Evolutionary conservation across 139 green algal species (phyloP), one percentile per base, ranked within the genome.

Genomic region (Tetradesmus obliquus): DNA sequence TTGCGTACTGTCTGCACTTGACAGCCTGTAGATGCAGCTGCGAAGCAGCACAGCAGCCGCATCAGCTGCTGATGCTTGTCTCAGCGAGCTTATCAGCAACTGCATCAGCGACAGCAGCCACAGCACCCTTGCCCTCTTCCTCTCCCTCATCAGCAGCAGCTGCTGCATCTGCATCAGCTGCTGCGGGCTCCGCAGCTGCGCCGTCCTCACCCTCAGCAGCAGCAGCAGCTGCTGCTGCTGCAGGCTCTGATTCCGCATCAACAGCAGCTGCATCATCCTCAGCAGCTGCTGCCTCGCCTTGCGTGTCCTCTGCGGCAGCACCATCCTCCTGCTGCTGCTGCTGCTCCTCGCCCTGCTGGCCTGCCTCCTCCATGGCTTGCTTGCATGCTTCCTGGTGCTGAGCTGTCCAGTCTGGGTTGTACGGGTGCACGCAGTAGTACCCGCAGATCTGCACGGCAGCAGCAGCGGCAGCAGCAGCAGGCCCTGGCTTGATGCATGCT

Each of bases 341-440:
- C 79, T 58, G 45, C 15, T n/a, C 66, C n/a, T 76, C 15, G 15
- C 5, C 66, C 66, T 24, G 66, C 12, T 17, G 66, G 66, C 66
- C 79, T 55, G 79, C 79, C 9, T 9, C 79, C 7, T 15, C 24
- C 60, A 81, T 51, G 15, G 45, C 32, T n/a, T 80, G 15, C 57
- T 22, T 76, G 76, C 86, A 91, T 4, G 86, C 79, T 88, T 88
- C 80, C 22, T 87, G 54, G n/a, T 93, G 91, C 20, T 91, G 81
- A 20, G 57, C 85, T 54, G 74, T 90, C 55, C 84, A 55, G 4
- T 93, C 91, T 13, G 80, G 55, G 88, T 97, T 95, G 57, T 92
- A 91, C 0, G 96, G 96, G 90, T 98, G 96, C 24, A 97, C 83
- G 17, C 92, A 91, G 66, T 86, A 91, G 32, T 93, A 87, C 17